Base-by-base conservation (phyloP, 495 filamentous ascomycete genomes). In the Trichoderma asperelloides region DNA sequence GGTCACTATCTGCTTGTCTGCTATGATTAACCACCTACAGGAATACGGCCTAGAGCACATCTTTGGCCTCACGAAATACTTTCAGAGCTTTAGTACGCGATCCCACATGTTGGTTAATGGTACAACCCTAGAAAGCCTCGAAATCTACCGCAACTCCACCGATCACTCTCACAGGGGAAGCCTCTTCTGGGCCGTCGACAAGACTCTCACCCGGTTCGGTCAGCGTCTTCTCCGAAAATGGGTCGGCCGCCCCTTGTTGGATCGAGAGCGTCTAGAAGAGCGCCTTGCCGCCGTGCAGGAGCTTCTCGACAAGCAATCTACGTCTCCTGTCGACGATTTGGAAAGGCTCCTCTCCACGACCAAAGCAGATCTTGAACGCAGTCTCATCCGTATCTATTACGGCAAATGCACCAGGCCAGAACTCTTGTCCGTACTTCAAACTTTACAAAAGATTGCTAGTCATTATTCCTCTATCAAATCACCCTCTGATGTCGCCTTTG, bases 21-120 rank as follows among this genome's bases (percentile, higher is more conserved):
- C 94, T 9, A 97, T 99, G 93, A 98, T 99, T 68, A 91, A 86
- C 9, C 93, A 99, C 73, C 81, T 99, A 77, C 87, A 88, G 30
- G 93, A 96, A 65, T 99, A 98, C 69, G 93, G 93, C 1, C 81
- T 99, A 49, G 89, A 99, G 73, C 93, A 99, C 78, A 91, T 99
- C 43, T 96, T 99, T 70, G 90, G 97, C 73, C 77, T 99, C 40
- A 98, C 95, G 9, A 97, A 96, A 69, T 96, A 98, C 73, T 99
- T 99, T 76, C 90, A 98, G 73, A 91, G 93, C 0, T 99, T 99
- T 76, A 96, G 91, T 71, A 91, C 94, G 2, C 82, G 95, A 33
- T 92, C 93, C 16, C 92, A 97, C 71, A 98, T 99, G 95, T 81
- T 98, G 3, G 82, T 99, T 68, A 97, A 96, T 71, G 95, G 93